These are phyloP conservation scores for Orbilia oligospora DNA, from an alignment of 2,329 filamentous ascomycete species.

Conservation along the genomic window DNA sequence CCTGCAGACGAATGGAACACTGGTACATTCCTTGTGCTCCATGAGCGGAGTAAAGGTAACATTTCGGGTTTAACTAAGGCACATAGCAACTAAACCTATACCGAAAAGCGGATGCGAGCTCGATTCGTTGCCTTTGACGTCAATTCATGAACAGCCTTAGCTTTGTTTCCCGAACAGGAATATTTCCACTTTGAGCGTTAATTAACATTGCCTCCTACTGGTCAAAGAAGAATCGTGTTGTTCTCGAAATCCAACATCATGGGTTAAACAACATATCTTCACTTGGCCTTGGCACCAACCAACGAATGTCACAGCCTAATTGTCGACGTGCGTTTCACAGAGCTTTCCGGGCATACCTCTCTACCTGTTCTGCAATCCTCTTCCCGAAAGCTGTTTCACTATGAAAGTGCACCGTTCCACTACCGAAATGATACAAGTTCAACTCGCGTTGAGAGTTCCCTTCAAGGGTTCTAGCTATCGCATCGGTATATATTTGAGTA, in stretches of 20 bases:
- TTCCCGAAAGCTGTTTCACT: neutral
- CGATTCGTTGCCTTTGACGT: conserved; percentile 13
- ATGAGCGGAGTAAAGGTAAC: conserved; percentile 21
- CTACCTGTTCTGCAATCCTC: neutral
- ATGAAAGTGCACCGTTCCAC: conserved; percentile 7
- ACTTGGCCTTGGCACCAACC: neutral
- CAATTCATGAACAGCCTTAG: conserved; percentile 1
- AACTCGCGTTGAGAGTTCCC: neutral
- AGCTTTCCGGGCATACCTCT: neutral
- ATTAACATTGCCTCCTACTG: too few species aligned
- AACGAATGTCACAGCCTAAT: neutral
- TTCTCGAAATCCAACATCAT: conserved; percentile 28
- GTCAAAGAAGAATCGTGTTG: conserved; percentile 12
- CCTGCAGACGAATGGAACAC: conserved; percentile 40
- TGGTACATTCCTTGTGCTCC: conserved; percentile 52
- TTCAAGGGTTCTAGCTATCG: neutral
- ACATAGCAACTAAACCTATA: conserved; percentile 11
- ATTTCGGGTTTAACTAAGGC: conserved; percentile 12
- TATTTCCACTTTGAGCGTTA: conserved; percentile 8
- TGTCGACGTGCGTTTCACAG: neutral
- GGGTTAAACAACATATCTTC: neutral
- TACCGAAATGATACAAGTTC: neutral
- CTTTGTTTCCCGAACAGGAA: conserved; percentile 5
- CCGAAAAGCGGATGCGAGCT: neutral
- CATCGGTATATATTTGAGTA: neutral